Conservation (phyloP, 495 filamentous ascomycete genomes). For the Entonaema liquescens region DNA sequence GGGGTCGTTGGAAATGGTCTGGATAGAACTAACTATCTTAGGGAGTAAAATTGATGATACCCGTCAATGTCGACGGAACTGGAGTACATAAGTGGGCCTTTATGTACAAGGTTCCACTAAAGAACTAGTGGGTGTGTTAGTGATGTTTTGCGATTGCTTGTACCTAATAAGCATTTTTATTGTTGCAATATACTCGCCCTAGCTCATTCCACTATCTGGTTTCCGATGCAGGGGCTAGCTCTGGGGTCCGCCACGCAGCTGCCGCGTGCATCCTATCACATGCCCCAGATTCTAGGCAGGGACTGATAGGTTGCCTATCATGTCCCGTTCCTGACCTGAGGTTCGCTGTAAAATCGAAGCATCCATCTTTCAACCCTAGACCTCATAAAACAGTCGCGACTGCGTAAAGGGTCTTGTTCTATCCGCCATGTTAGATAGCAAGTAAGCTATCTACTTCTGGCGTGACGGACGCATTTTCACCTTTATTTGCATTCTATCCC, state of each 20-base stretch:
- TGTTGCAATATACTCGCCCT: neutral
- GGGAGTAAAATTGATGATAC: neutral
- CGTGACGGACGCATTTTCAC: conserved; percentile 24
- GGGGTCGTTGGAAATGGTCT: neutral
- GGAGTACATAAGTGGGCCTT: neutral
- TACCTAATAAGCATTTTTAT: neutral
- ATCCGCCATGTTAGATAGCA: conserved; percentile 37
- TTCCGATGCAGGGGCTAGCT: conserved; percentile 19
- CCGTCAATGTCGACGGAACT: neutral
- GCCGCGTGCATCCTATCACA: conserved; percentile 26
- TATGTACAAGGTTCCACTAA: neutral
- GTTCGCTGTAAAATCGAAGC: conserved; percentile 1
- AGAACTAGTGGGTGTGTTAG: neutral
- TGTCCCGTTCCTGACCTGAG: conserved; percentile 29
- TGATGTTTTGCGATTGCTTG: neutral
- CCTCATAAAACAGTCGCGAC: conserved; percentile 16
- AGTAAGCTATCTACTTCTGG: conserved; percentile 20
- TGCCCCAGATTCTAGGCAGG: conserved; percentile 14
- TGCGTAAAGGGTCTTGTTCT: conserved; percentile 15
- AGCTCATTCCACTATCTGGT: neutral
- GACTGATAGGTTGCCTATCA: conserved; percentile 26
- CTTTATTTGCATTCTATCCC: conserved; percentile 28
- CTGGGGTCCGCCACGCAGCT: conserved; percentile 10
- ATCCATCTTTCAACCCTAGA: conserved; percentile 10
- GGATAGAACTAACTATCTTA: neutral